phyloP scores from a whole-genome alignment of 306 rosid genomes.

The Cicer bijugum region DNA sequence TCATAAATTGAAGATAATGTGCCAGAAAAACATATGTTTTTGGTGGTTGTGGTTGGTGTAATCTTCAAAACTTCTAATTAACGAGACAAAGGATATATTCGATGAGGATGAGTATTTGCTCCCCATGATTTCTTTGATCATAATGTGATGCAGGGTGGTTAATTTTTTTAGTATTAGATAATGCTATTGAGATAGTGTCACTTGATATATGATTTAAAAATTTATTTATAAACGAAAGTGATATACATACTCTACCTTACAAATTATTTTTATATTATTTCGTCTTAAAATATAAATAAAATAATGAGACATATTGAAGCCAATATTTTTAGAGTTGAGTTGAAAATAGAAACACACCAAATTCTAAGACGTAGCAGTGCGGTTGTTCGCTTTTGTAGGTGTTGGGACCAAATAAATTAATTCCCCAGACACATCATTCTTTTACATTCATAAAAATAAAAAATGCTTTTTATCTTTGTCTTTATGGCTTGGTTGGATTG shows the following conservation, averaged over 20 bases:
- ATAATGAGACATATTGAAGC: background rate
- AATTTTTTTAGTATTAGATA: no score
- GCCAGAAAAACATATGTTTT: constrained; percentile 31
- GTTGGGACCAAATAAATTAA: constrained; percentile 49
- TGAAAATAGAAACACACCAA: background rate
- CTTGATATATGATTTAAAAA: no score
- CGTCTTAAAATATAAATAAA: no score
- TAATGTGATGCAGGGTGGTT: background rate
- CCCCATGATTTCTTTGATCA: background rate
- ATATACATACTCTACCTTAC: no score
- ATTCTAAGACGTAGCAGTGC: background rate
- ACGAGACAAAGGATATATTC: constrained; percentile 26
- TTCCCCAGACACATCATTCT: constrained; percentile 3
- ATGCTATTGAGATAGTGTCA: no score
- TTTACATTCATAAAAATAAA: constrained; percentile 29
- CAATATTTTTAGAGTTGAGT: background rate
- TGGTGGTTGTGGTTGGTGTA: constrained; percentile 62
- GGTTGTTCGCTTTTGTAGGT: constrained; percentile 37
- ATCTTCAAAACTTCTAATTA: constrained; percentile 36
- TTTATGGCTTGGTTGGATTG: constrained; percentile 41
- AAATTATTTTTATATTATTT: no score
- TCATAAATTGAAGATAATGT: constrained; percentile 44
- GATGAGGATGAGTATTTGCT: background rate
- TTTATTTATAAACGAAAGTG: no score
- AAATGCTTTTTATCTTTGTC: constrained; percentile 33